These are phyloP conservation scores for Fusarium humuli DNA, from an alignment of 2,329 filamentous ascomycete genomes.

Conservation along the genomic window DNA sequence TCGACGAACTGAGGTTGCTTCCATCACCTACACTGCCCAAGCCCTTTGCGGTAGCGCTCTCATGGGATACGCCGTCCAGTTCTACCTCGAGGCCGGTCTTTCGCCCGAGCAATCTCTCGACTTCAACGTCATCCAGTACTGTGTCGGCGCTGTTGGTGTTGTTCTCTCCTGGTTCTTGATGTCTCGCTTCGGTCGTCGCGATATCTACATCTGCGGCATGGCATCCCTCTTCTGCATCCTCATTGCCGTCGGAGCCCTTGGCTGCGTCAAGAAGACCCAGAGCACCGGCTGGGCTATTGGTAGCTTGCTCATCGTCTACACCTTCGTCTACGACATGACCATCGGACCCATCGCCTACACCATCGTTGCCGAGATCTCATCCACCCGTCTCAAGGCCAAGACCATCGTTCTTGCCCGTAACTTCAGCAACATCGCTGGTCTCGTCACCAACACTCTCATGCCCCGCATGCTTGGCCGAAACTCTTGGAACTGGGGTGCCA, in stretches of 20 bases:
- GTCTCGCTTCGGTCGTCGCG: slow-evolving; percentile 16
- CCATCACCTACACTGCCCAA: slow-evolving; percentile 11
- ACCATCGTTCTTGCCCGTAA: slow-evolving; percentile 58
- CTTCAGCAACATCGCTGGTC: slow-evolving; percentile 61
- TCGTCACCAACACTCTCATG: slow-evolving; percentile 59
- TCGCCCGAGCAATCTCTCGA: slow-evolving; percentile 10
- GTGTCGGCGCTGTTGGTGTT: slow-evolving; percentile 7
- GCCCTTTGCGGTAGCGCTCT: slow-evolving; percentile 21
- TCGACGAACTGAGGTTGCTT: slow-evolving; percentile 19
- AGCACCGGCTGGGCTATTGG: slow-evolving; percentile 58
- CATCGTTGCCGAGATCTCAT: slow-evolving; percentile 70
- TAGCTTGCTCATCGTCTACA: slow-evolving; percentile 57
- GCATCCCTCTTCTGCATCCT: slow-evolving; percentile 9
- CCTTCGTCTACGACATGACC: slow-evolving; percentile 55
- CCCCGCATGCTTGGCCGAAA: slow-evolving; percentile 60
- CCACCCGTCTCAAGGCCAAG: slow-evolving; percentile 59
- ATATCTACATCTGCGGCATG: slow-evolving; percentile 17
- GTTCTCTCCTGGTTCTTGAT: slow-evolving; percentile 23
- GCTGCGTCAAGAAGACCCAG: slow-evolving; percentile 55
- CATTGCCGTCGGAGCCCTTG: slow-evolving; percentile 47
- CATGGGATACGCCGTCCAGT: slow-evolving; percentile 21
- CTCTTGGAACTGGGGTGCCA: slow-evolving; percentile 61
- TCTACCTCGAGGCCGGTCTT: slow-evolving; percentile 16
- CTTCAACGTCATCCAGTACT: slow-evolving; percentile 25
- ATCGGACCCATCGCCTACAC: slow-evolving; percentile 78